Base-by-base conservation (phyloP, 2,329 filamentous ascomycete species). In the Davidsoniella neocaledoniae region DNA sequence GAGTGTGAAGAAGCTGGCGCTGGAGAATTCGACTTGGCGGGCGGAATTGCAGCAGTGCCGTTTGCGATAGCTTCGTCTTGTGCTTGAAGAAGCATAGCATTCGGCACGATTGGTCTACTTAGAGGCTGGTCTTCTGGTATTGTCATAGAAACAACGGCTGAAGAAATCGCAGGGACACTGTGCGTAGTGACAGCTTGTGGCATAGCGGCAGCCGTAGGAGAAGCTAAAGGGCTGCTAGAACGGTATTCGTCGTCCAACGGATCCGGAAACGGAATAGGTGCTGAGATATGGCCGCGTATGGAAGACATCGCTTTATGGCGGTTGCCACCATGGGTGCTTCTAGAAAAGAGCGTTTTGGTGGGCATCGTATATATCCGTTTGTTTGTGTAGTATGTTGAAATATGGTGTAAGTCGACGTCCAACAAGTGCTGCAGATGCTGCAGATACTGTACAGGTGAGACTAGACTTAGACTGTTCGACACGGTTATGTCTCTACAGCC, bases 211-310 rank as follows among this genome's bases (percentile, higher is more conserved):
- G 46, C 36, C 38, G 43, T 33, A 41, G 49, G 38, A 5, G 49
- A 50, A 26, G 21, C 33, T 7, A 48, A 4, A 14, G 51, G n/a
- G 63, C 59, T 7, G 59, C 60, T 8, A 62, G 63, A 38, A 65
- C 62, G 25, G 58, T 76, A 73, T 52, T 76, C 74, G 54, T 76
- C 71, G 52, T 74, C 72, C 39, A 66, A 55, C 6, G 64, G 58
- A 50, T 61, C 64, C 16, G 64, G 60, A 19, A 80, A 71, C 1
- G 75, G 75, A 44, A 80, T 79, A 12, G 77, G 77, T 5, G 68
- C 69, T 26, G 76, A 79, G 54, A 80, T 79, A 55, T 70, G 73
- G 54, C 75, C 76, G 38, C 76, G 71, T 54, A 79, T 72, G 33
- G 29, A 33, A 33, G 29, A 9, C 29, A 33, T 10, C 29, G 29